Conservation (phyloP, 352 stramenopile genomes). For the Pythium diclinum region DNA sequence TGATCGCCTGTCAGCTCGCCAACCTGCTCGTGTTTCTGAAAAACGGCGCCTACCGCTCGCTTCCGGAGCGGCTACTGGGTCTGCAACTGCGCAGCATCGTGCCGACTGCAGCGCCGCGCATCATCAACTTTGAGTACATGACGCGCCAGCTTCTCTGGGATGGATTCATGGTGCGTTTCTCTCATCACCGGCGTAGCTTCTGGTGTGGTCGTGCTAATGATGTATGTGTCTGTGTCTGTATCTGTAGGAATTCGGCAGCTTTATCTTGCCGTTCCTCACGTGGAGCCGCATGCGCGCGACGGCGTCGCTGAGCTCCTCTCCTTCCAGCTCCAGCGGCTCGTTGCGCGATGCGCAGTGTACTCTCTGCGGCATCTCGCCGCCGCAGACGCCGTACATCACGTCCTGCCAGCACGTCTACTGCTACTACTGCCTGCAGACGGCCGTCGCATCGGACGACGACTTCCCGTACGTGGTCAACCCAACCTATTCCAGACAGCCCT, state of each 20-base stretch:
- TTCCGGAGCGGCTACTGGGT: constrained; percentile 64
- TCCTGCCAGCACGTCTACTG: constrained; percentile 86
- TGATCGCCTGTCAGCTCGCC: constrained; percentile 59
- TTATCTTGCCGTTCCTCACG: constrained; percentile 67
- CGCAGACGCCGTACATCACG: constrained; percentile 84
- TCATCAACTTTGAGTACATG: constrained; percentile 89
- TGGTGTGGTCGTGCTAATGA: not conserved
- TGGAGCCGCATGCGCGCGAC: constrained; percentile 45
- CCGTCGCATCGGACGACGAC: constrained; percentile 63
- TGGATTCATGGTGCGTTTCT: constrained; percentile 63
- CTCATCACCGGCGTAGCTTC: not conserved
- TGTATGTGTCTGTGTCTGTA: not conserved
- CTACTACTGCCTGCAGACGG: constrained; percentile 83
- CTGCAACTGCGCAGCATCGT: constrained; percentile 69
- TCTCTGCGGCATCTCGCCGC: constrained; percentile 56
- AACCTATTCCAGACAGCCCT: no score
- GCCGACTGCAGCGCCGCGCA: constrained; percentile 46
- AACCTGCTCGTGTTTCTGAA: constrained; percentile 76
- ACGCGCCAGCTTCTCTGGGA: constrained; percentile 82
- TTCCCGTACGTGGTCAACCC: constrained; percentile 45
- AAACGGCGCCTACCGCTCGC: constrained; percentile 67
- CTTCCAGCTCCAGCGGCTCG: constrained; percentile 7
- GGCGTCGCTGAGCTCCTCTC: constrained; percentile 6
- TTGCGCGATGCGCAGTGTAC: constrained; percentile 41
- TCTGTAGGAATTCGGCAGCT: constrained; percentile 74